Conservation (phyloP, 331 rosid species). For the Quercus phellos region DNA sequence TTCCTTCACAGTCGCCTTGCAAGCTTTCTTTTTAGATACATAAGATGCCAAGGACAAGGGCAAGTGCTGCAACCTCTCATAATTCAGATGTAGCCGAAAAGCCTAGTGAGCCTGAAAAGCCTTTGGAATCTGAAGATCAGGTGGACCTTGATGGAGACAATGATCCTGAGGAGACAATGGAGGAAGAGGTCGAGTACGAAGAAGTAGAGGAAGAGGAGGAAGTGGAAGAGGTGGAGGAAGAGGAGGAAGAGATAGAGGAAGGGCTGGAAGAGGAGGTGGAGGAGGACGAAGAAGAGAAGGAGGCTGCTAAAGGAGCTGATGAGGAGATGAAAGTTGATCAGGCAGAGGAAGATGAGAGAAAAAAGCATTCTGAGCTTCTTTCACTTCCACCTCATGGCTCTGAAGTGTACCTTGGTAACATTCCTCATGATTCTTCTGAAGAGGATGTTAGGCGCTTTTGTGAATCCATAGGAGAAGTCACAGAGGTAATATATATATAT, state of each 20-base stretch:
- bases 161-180: conserved; percentile 51
- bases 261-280: conserved; percentile 37
- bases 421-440: conserved; percentile 51
- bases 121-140: conserved; percentile 52
- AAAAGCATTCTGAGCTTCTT: conserved; percentile 60
- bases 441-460: conserved; percentile 60
- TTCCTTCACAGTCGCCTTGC: conserved; percentile 66
- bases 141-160: conserved; percentile 67
- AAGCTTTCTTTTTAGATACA: conserved; percentile 62
- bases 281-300: conserved; percentile 17
- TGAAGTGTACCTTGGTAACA: conserved; percentile 66
- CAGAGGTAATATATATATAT: conserved; percentile 35
- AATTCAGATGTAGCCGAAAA: conserved; percentile 34
- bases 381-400: conserved; percentile 77
- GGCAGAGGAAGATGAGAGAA: conserved; percentile 36
- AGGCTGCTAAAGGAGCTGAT: not conserved
- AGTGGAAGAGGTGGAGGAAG: conserved; percentile 31
- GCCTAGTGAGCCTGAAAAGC: conserved; percentile 39
- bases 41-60: conserved; percentile 57
- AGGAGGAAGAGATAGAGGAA: conserved; percentile 29
- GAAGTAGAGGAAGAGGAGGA: conserved; percentile 62
- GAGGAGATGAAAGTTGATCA: conserved; percentile 30
- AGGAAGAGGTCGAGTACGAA: conserved; percentile 66
- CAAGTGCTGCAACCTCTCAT: conserved; percentile 22
- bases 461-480: conserved; percentile 61